Conservation (phyloP, 2,329 filamentous ascomycete species). For the Botrytis aclada region DNA sequence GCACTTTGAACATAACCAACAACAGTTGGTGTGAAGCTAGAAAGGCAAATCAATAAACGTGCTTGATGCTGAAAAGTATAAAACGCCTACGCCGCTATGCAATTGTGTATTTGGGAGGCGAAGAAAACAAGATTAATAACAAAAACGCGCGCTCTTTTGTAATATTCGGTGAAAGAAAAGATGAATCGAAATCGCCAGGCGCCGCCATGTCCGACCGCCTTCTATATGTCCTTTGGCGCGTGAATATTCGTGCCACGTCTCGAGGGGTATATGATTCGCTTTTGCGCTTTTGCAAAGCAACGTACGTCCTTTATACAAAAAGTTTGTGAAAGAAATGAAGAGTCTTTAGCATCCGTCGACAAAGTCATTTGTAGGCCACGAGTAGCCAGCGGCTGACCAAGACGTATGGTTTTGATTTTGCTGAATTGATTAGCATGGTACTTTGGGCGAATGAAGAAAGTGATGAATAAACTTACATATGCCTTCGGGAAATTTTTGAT, state of each 20-base stretch:
- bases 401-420: conserved; percentile 61
- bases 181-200: conserved; percentile 17
- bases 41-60: conserved; percentile 7
- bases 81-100: conserved; percentile 23
- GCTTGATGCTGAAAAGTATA: conserved; percentile 7
- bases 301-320: conserved; percentile 28
- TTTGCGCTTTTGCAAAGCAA: conserved; percentile 19
- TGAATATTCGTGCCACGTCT: conserved; percentile 18
- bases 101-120: conserved; percentile 17
- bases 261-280: conserved; percentile 19
- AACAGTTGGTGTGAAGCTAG: neutral
- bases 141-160: conserved; percentile 13
- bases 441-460: neutral
- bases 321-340: conserved; percentile 10
- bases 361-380: conserved; percentile 60
- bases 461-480: conserved; percentile 47
- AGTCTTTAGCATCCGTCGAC: conserved; percentile 51
- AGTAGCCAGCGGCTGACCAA: conserved; percentile 53
- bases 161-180: conserved; percentile 14
- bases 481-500: conserved; percentile 59
- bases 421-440: conserved; percentile 23
- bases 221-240: conserved; percentile 22
- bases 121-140: conserved; percentile 16
- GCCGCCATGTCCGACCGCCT: conserved; percentile 15
- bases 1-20: conserved; percentile 7